Evolutionary conservation across 2,329 filamentous ascomycete genomes (phyloP).

Genomic region (Neodidymelliopsis sp.): DNA sequence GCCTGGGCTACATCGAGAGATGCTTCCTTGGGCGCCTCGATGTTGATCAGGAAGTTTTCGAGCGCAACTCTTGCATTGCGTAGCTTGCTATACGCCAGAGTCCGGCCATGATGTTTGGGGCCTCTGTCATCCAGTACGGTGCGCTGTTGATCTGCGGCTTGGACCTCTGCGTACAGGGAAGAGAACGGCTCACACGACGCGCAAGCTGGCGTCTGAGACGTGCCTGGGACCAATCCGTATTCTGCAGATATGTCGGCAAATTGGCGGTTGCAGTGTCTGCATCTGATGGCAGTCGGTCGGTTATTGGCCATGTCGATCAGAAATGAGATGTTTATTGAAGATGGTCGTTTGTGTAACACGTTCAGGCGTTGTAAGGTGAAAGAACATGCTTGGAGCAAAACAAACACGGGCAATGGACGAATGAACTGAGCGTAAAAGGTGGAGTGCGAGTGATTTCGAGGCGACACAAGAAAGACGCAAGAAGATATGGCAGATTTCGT

Average conservation of each 20-base stretch:
- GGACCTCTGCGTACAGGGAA: constrained; percentile 3
- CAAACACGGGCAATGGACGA: no score
- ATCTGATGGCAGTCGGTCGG: constrained; percentile 2
- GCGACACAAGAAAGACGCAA: neutral
- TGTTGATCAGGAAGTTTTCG: constrained; percentile 36
- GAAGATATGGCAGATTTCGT: neutral
- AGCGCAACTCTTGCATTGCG: constrained; percentile 17
- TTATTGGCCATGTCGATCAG: neutral
- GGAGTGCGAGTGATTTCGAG: neutral
- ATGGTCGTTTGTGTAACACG: neutral
- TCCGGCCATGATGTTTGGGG: constrained; percentile 12
- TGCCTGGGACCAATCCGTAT: neutral
- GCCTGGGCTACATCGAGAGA: neutral
- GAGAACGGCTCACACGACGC: constrained; percentile 9
- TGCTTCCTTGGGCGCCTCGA: constrained; percentile 22
- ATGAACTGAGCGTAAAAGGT: neutral
- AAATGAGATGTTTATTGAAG: neutral
- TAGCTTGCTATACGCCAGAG: neutral
- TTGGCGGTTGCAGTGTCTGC: constrained; percentile 5
- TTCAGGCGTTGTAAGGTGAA: constrained; percentile 5
- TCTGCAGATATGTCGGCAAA: constrained; percentile 5
- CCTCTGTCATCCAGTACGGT: constrained; percentile 9
- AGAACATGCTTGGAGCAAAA: constrained; percentile 7
- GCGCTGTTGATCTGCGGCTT: constrained; percentile 1
- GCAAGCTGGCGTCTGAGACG: neutral